phyloP scores from a whole-genome alignment of 2,329 filamentous ascomycete species.

The Phialocephala sp. region DNA sequence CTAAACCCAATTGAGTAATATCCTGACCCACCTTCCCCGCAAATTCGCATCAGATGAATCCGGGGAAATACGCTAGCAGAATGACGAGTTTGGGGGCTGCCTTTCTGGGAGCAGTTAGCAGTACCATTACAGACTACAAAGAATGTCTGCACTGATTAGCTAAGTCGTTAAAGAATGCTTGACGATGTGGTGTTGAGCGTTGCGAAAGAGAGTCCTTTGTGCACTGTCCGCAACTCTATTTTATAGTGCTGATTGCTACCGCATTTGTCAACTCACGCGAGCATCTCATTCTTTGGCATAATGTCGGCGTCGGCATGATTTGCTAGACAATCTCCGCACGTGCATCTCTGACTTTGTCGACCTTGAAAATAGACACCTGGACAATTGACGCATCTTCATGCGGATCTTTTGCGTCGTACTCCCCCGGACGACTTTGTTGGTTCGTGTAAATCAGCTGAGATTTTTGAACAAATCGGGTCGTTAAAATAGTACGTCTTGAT shows the following conservation, averaged over 20 bases:
- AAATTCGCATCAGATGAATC: not conserved
- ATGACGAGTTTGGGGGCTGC: conserved; percentile 6
- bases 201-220: not conserved
- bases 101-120: not conserved
- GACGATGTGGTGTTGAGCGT: not conserved
- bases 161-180: not conserved
- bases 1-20: conserved; percentile 8
- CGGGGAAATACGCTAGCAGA: conserved; percentile 9
- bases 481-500: too few species aligned
- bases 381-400: too few species aligned
- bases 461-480: too few species aligned
- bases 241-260: conserved; percentile 1
- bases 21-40: conserved; percentile 7
- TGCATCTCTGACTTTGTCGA: too few species aligned
- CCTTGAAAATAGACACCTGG: too few species aligned
- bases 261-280: conserved; percentile 1
- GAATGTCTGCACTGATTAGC: not conserved
- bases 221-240: conserved; percentile 6
- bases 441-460: too few species aligned
- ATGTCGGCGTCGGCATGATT: not conserved
- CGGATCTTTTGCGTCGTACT: too few species aligned
- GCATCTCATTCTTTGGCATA: not conserved
- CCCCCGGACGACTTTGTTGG: too few species aligned
- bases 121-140: not conserved
- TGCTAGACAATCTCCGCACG: not conserved